Evolutionary conservation across 768 basidiomycete species (phyloP), one percentile per base, ranked within the genome.

Genomic region (Grammothele lineata): DNA sequence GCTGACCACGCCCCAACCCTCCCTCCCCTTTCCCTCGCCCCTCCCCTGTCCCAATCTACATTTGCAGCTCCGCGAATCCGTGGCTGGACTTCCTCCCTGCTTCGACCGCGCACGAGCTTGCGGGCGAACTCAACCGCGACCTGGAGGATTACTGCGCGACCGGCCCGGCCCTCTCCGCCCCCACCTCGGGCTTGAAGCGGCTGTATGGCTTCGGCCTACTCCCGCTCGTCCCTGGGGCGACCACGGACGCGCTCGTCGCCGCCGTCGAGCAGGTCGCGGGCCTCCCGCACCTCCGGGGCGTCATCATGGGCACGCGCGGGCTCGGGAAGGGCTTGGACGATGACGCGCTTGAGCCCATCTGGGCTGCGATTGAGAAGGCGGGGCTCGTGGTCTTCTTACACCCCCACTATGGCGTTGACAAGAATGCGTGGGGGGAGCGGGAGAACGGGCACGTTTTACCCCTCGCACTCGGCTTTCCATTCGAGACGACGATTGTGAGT

Each of bases 401-500:
- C 57, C 90, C 89, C 7, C 91, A 93, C 62, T 92, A 92, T 60
- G 87, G 88, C 10, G 77, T 93, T 19, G 83, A 83, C 55, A 66
- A 67, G n/a, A 75, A 75, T 37, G 80, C 78, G 3, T 93, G 87
- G 76, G 90, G 90, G 1, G 75, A 81, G 45, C 78, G 72, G 50
- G 76, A 82, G 34, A 92, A 93, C 55, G 92, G 92, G 0, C 92
- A 93, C 54, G 92, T 92, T 32, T 77, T 94, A 23, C 86, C 90
- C 2, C 76, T 93, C 42, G 87, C 89, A 0, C 73, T 92, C 14
- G 91, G 92, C 1, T 93, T 94, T 66, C 91, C 91, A 3, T 85
- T 93, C 57, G 92, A 93, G 68, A 93, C 91, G 15, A 92, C 92
- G 4, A 82, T 81, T 25, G 89, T 90, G 56, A 62, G 85, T 71